Percentiles rank a stretch among this genome's conserved stretches.
Evolutionary conservation across 2,329 filamentous ascomycete genomes (phyloP).

Genomic region (Lasiodiplodia sp.): DNA sequence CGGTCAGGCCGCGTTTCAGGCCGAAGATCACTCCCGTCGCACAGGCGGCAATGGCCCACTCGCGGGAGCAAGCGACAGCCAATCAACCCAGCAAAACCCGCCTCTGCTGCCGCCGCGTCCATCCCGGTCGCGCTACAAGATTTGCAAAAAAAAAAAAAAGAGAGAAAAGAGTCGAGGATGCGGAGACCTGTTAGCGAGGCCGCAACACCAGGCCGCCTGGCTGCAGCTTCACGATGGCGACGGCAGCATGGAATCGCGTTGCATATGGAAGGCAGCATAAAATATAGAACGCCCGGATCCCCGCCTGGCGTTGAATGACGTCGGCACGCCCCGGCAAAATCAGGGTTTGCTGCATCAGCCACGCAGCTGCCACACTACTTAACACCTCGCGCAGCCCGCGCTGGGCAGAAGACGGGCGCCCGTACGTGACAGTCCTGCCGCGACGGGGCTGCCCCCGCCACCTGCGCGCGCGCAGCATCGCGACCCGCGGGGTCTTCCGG

Average conservation of each 20-base stretch:
- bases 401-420: slow-evolving; percentile 1
- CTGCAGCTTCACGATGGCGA: not conserved
- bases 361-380: slow-evolving; percentile 6
- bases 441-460: slow-evolving; percentile 44
- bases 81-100: slow-evolving; percentile 12
- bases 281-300: not conserved
- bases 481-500: slow-evolving; percentile 34
- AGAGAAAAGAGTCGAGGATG: not conserved
- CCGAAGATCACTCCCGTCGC: slow-evolving; percentile 4
- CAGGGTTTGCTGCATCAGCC: slow-evolving; percentile 7
- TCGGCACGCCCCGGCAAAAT: slow-evolving; percentile 4
- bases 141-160: not conserved
- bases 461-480: slow-evolving; percentile 34
- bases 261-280: not conserved
- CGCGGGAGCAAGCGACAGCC: slow-evolving; percentile 25
- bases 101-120: not conserved
- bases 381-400: slow-evolving; percentile 5
- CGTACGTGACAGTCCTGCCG: slow-evolving; percentile 27
- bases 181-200: not conserved
- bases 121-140: not conserved
- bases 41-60: slow-evolving; percentile 8
- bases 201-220: not conserved
- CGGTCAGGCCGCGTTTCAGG: slow-evolving; percentile 19
- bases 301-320: slow-evolving; percentile 11
- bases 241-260: not conserved